Evolutionary conservation across 441 rosid species (phyloP), one percentile per base, ranked within the genome.

Genomic region (Pelargonium fulgidum): DNA sequence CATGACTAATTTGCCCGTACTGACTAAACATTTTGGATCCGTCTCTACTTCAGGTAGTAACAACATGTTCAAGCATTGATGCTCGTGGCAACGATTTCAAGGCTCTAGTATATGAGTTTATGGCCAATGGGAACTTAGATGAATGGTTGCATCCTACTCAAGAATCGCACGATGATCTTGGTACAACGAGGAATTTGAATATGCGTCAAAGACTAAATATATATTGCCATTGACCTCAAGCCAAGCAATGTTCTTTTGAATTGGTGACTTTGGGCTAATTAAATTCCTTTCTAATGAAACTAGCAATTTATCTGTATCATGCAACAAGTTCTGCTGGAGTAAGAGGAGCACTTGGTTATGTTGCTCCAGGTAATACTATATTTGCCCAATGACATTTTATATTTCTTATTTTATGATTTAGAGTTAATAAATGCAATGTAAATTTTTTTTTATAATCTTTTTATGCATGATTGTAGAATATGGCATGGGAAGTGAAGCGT

Each of bases 101-200:
- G 65, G 71, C 71, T 16, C 20, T 62, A 2, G 75, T 72, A 11
- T 66, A 72, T 10, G 61, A 72, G 66, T 72, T 41, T 11, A 65
- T 72, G 75, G 64, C 26, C 56, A 72, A 66, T 9, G 75, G 70
- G 24, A 72, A 66, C 19, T 36, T 71, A 17, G 70, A 65, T 26
- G 14, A 42, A 1, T 64, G 70, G 70, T 16, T 65, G 62, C 70
- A 56, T 44, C n/a, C 11, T 0, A 0, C 6, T 1, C 10, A 17
- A 16, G 44, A 22, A 1, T 36, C 44, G 17, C 22, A 17, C 9
- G 0, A 17, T 26, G 0, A n/a, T 7, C 0, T n/a, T 62, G 73
- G 24, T 17, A 0, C 1, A 2, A 52, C 0, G 3, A 19, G n/a
- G 64, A 44, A 3, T 0, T 58, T 71, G 0, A 0, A 48, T 36